Percentiles rank a stretch among this genome's conserved stretches.
Evolutionary conservation across 2,329 filamentous ascomycete genomes (phyloP).

Genomic region (Fusarium sp.): DNA sequence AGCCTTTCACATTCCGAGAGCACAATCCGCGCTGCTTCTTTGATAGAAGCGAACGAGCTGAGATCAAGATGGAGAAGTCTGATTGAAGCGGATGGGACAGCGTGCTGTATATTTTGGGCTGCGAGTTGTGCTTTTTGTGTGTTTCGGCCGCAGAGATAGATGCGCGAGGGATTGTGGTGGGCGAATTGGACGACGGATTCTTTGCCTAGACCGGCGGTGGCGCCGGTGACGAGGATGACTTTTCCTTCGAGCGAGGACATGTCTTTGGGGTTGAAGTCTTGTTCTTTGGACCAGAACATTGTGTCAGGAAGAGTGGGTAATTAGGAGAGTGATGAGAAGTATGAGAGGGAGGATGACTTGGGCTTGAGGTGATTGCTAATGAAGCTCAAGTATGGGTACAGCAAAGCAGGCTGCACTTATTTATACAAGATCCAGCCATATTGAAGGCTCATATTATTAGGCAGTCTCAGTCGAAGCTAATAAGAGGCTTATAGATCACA

Average conservation of each 20-base stretch:
- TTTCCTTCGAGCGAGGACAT: background rate
- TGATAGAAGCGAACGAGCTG: background rate
- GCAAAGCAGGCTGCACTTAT: background rate
- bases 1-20: background rate
- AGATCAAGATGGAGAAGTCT: background rate
- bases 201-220: background rate
- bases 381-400: background rate
- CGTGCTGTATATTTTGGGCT: background rate
- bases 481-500: background rate
- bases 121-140: rapidly evolving
- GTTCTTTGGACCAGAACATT: background rate
- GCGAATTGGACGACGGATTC: background rate
- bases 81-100: rapidly evolving
- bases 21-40: background rate
- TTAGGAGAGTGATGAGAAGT: rapidly evolving
- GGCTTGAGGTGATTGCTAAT: background rate
- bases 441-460: rapidly evolving
- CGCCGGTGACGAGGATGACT: background rate
- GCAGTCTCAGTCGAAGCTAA: rapidly evolving
- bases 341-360: rapidly evolving
- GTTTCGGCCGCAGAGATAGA: background rate
- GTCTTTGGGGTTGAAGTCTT: background rate
- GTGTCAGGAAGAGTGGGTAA: rapidly evolving
- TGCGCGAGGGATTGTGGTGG: background rate
- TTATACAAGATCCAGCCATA: background rate